Percentiles rank a stretch among this genome's conserved stretches.
phyloP scores from a whole-genome alignment of 2,329 filamentous ascomycete genomes.

The Hypoxylon sp. region DNA sequence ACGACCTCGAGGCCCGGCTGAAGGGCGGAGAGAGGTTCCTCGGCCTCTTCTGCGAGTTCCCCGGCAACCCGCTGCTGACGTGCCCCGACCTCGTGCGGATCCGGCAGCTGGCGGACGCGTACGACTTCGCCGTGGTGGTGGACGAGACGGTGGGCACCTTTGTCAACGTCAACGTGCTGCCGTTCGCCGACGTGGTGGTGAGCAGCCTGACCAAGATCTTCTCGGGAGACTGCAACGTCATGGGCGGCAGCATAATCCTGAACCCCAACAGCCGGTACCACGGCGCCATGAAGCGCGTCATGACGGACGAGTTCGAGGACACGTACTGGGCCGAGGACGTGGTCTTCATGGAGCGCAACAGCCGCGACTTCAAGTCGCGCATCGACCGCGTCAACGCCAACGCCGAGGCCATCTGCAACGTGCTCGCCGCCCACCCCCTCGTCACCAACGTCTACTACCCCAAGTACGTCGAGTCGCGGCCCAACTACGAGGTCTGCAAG shows the following conservation, averaged over 20 bases:
- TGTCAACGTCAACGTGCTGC: slow-evolving; percentile 92
- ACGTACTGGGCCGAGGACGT: slow-evolving; percentile 94
- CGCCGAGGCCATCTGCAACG: slow-evolving; percentile 80
- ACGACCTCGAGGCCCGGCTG: slow-evolving; percentile 80
- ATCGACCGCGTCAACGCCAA: slow-evolving; percentile 87
- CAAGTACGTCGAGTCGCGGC: slow-evolving; percentile 73
- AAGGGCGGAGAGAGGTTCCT: slow-evolving; percentile 77
- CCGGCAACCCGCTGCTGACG: slow-evolving; percentile 86
- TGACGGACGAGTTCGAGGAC: slow-evolving; percentile 77
- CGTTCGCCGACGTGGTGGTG: slow-evolving; percentile 88
- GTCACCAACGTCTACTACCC: slow-evolving; percentile 89
- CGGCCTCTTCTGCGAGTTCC: slow-evolving; percentile 92
- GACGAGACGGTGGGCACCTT: slow-evolving; percentile 98
- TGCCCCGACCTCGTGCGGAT: slow-evolving; percentile 88
- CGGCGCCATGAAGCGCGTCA: slow-evolving; percentile 68
- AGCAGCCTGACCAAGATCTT: slow-evolving; percentile 97
- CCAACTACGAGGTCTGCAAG: slow-evolving; percentile 80
- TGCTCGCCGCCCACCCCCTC: slow-evolving; percentile 66
- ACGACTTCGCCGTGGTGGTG: slow-evolving; percentile 88
- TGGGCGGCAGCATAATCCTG: slow-evolving; percentile 81
- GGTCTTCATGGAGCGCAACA: slow-evolving; percentile 95
- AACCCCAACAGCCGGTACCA: slow-evolving; percentile 77
- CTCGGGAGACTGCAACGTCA: slow-evolving; percentile 96
- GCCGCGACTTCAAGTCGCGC: slow-evolving; percentile 84
- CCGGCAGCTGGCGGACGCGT: slow-evolving; percentile 77